phyloP scores from a whole-genome alignment of 805 yeast genomes.

The Ogataea nitratoaversa region DNA sequence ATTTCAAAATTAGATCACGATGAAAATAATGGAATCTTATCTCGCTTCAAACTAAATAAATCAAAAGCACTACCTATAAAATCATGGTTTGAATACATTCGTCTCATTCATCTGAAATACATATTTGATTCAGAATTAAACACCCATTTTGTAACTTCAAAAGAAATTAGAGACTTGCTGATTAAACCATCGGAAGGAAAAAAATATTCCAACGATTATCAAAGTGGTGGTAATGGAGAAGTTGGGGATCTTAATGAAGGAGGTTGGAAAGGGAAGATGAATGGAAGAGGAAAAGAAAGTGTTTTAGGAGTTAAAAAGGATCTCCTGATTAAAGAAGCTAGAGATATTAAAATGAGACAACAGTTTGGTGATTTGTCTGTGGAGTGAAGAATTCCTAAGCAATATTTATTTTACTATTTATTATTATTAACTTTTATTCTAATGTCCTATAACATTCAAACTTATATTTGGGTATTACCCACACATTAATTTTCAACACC shows the following conservation, averaged over 20 bases:
- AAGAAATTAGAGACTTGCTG: constrained; percentile 20
- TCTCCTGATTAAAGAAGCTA: constrained; percentile 20
- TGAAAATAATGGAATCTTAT: constrained; percentile 13
- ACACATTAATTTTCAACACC: too few species aligned
- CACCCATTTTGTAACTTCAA: constrained; percentile 37
- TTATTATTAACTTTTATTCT: background rate
- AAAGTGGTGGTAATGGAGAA: too few species aligned
- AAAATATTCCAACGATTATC: too few species aligned
- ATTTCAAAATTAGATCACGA: too few species aligned
- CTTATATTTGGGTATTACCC: too few species aligned
- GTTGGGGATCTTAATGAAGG: too few species aligned
- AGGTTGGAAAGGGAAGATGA: constrained; percentile 16
- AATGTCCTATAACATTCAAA: too few species aligned
- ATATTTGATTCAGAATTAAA: constrained; percentile 50
- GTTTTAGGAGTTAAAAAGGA: constrained; percentile 22
- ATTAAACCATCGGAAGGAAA: constrained; percentile 17
- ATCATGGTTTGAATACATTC: constrained; percentile 46
- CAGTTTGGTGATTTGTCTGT: constrained; percentile 21
- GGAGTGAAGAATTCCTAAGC: background rate
- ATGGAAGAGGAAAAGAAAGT: constrained; percentile 14
- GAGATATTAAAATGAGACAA: constrained; percentile 21
- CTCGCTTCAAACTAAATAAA: constrained; percentile 40
- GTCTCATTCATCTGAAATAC: constrained; percentile 47
- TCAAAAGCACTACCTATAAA: constrained; percentile 43
- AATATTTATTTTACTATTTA: background rate